Evolutionary conservation across 148 eudicot genomes (phyloP).

Genomic region (Fagopyrum esculentum): DNA sequence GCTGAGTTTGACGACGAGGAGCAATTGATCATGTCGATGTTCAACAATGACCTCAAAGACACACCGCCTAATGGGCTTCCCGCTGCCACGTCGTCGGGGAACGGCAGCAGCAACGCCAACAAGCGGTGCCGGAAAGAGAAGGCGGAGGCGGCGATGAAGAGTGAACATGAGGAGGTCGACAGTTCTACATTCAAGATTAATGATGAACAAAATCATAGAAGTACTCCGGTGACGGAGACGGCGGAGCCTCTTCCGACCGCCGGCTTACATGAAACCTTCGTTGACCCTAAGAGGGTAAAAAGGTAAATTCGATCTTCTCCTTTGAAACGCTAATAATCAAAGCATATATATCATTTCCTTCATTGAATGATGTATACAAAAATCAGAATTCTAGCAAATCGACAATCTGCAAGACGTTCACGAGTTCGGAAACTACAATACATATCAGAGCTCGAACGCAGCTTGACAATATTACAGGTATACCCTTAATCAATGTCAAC

Average conservation of each 20-base stretch:
- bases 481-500: too few species aligned
- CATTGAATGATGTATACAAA: neutral
- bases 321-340: too few species aligned
- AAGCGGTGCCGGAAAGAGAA: slow-evolving; percentile 5
- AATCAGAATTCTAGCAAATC: slow-evolving; percentile 68
- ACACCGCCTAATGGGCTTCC: neutral
- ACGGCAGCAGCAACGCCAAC: slow-evolving; percentile 56
- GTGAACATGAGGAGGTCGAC: slow-evolving; percentile 38
- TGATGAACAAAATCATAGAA: neutral
- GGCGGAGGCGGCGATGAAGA: slow-evolving; percentile 14
- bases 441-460: slow-evolving; percentile 83
- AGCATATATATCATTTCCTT: too few species aligned
- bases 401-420: slow-evolving; percentile 89
- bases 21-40: slow-evolving; percentile 75
- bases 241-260: slow-evolving; percentile 9
- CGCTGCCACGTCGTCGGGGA: slow-evolving; percentile 53
- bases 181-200: slow-evolving; percentile 28
- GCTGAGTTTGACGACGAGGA: slow-evolving; percentile 65
- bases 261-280: slow-evolving; percentile 18
- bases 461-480: slow-evolving; percentile 69
- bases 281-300: slow-evolving; percentile 76
- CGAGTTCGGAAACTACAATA: slow-evolving; percentile 79
- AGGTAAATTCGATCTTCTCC: slow-evolving; percentile 29
- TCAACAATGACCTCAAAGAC: slow-evolving; percentile 33
- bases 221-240: slow-evolving; percentile 3